These are phyloP conservation scores for Nakaseomyces delphensis DNA, from an alignment of 1,139 yeast species.

Conservation along the genomic window DNA sequence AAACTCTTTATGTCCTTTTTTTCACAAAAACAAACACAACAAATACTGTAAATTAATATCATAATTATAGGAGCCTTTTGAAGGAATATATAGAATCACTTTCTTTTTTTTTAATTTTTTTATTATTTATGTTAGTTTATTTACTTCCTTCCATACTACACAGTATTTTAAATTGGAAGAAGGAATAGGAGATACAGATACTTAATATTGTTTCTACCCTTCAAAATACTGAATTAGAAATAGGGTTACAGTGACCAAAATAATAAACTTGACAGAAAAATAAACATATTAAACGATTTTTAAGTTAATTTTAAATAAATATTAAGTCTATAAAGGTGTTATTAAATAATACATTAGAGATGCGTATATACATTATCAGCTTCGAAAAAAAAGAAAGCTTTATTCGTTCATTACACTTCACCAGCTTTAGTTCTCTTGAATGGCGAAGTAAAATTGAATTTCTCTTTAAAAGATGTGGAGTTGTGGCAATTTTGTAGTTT, in stretches of 20 bases:
- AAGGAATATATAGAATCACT: slow-evolving; percentile 4
- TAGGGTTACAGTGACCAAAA: too few species aligned
- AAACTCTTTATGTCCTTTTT: background rate
- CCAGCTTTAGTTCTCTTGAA: background rate
- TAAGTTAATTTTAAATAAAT: too few species aligned
- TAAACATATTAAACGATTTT: background rate
- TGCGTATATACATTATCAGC: too few species aligned
- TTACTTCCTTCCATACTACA: background rate
- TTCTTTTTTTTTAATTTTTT: background rate
- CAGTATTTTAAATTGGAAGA: background rate
- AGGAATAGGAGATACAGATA: too few species aligned
- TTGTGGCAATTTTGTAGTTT: background rate
- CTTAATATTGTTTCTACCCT: too few species aligned
- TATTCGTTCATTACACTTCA: background rate
- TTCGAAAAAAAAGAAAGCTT: background rate
- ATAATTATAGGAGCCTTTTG: slow-evolving; percentile 2
- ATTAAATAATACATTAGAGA: too few species aligned
- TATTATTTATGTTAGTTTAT: background rate
- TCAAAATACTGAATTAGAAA: too few species aligned
- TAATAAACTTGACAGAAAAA: too few species aligned
- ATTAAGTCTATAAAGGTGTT: background rate
- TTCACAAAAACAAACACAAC: background rate
- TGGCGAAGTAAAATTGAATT: background rate
- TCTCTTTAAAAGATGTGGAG: background rate
- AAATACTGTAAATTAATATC: slow-evolving; percentile 4